Base-by-base conservation (phyloP, 345 rosid genomes). In the Psidium guajava region DNA sequence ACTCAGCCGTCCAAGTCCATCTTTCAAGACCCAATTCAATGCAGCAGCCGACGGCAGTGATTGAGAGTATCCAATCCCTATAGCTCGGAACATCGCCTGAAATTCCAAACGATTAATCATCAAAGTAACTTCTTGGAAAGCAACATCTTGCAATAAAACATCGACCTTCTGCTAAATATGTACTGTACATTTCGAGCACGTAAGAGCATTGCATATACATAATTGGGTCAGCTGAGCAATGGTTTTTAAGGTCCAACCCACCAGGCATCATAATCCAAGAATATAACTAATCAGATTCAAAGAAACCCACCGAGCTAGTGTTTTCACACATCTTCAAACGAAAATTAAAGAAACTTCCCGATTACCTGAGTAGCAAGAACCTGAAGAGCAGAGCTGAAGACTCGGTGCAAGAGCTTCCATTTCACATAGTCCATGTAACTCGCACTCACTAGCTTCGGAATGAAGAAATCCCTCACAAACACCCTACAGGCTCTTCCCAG, bases 291-390 rank as follows among this genome's bases (percentile, higher is more conserved):
- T 40, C 77, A 64, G 24, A 64, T 22, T 40, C 75, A 8, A 28
- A 64, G 22, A 64, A 16, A 28, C 42, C 75, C 75, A 28, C 74
- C 75, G 8, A 15, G 22, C 75, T 16, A 64, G 22, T 32, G 0
- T 64, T 64, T 32, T 64, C 75, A 64, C 77, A 8, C 12, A 32
- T 64, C 0, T 28, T 64, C 22, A 64, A 28, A 54, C 3, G 56
- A 54, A 54, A 15, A 2, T 16, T 9, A 0, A 15, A 64, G 36
- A 18, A 1, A 40, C 2, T 64, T 13, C 75, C 40, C 0, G 53
- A 55, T 84, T 83, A 96, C 99, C 95, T 96, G 99, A 89, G 99
- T 96, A 83, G 99, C 99, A 90, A 96, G 95, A 91, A 96, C 98
- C 86, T 95, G 99, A 14, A 96, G 88, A 47, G 97, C 94, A 36